Evolutionary conservation across 352 stramenopile genomes (phyloP).

Genomic region (Phytophthora cryptogea): DNA sequence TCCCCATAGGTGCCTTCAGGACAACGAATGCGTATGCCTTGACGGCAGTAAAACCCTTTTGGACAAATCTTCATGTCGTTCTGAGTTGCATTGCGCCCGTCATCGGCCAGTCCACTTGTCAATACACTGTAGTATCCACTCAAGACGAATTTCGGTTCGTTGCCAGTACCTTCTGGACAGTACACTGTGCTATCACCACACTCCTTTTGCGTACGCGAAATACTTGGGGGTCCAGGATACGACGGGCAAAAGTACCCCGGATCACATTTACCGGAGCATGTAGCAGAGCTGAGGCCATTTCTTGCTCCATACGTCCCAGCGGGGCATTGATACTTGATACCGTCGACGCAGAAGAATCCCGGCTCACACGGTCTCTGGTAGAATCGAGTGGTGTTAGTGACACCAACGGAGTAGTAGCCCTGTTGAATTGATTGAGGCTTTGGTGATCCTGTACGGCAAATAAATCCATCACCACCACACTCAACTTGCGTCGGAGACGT

Average conservation of each 20-base stretch:
- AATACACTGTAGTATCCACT: slow-evolving; percentile 62
- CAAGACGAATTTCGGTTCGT: slow-evolving; percentile 42
- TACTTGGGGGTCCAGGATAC: slow-evolving; percentile 48
- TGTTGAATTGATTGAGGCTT: slow-evolving; percentile 32
- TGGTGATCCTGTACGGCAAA: slow-evolving; percentile 61
- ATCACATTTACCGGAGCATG: slow-evolving; percentile 66
- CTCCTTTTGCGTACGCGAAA: slow-evolving; percentile 43
- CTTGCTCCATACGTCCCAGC: slow-evolving; percentile 71
- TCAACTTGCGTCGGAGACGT: slow-evolving; percentile 39
- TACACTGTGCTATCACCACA: slow-evolving; percentile 59
- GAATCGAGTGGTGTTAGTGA: slow-evolving; percentile 60
- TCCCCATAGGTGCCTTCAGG: slow-evolving; percentile 71
- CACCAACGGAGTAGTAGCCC: slow-evolving; percentile 78
- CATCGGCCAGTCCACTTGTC: slow-evolving; percentile 36
- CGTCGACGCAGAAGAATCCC: slow-evolving; percentile 76
- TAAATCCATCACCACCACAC: slow-evolving; percentile 47
- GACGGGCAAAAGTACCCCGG: slow-evolving; percentile 78
- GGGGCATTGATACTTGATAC: slow-evolving; percentile 72
- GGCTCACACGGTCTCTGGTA: slow-evolving; percentile 66
- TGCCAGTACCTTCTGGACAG: slow-evolving; percentile 62
- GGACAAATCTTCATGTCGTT: slow-evolving; percentile 56
- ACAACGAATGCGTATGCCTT: slow-evolving; percentile 68
- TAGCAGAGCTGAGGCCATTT: slow-evolving; percentile 35
- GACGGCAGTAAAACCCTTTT: slow-evolving; percentile 69
- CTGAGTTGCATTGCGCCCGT: slow-evolving; percentile 61